Conservation (phyloP, 1,139 yeast genomes). For the Blastobotrys apis region DNA sequence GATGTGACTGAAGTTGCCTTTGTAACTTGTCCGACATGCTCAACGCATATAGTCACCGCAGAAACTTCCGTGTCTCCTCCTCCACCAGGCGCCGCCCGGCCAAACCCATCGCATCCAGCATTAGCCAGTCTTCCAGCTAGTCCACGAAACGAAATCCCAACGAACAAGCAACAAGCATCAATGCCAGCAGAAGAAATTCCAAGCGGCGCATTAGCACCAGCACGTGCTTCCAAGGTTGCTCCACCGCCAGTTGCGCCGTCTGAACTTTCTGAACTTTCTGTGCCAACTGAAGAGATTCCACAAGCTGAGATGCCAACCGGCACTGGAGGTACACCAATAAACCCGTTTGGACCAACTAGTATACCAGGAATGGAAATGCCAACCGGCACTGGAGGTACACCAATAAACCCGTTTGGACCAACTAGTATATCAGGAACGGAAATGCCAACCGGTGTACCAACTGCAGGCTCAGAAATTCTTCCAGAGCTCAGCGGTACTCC, state of each 20-base stretch:
- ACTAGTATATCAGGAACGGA: background rate
- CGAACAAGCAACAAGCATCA: background rate
- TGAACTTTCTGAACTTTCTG: background rate
- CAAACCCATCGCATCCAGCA: background rate
- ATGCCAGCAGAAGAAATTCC: background rate
- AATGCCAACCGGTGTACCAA: background rate
- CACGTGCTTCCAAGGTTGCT: background rate
- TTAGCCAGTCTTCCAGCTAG: background rate
- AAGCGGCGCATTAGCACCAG: background rate
- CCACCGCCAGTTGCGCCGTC: background rate
- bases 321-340: background rate
- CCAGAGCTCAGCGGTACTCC: no score
- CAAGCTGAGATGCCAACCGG: background rate
- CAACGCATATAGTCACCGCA: background rate
- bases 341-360: background rate
- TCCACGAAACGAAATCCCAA: background rate
- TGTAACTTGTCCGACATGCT: conserved; percentile 4
- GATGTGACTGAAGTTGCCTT: background rate
- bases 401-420: background rate
- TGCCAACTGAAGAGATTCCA: background rate
- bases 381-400: background rate
- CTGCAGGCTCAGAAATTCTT: no score
- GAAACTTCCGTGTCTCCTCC: background rate
- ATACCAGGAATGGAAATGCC: background rate
- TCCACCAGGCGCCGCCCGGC: background rate